Conservation (phyloP, 2,329 filamentous ascomycete genomes). For the Sporothrix curviconia region DNA sequence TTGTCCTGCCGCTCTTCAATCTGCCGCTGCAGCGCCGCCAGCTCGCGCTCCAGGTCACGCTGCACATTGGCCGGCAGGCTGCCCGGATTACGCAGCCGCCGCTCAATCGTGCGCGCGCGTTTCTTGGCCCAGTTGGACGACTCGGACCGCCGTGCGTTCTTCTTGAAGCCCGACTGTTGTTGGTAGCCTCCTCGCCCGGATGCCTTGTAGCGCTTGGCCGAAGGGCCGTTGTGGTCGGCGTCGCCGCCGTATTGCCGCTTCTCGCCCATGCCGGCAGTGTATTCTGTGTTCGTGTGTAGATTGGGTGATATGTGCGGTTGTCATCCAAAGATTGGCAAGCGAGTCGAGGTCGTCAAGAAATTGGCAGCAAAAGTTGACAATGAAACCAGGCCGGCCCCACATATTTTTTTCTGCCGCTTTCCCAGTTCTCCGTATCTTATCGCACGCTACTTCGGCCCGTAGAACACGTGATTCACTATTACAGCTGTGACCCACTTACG, state of each 20-base stretch:
- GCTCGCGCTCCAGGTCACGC: slow-evolving; percentile 64
- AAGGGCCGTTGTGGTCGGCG: background rate
- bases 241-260: slow-evolving; percentile 27
- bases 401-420: slow-evolving; percentile 3
- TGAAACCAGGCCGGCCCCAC: background rate
- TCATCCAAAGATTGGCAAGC: too few relatives aligned
- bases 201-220: slow-evolving; percentile 19
- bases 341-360: background rate
- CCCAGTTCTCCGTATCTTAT: background rate
- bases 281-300: background rate
- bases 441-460: background rate
- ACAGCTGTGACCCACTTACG: too few relatives aligned
- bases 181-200: slow-evolving; percentile 2
- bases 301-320: background rate
- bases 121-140: slow-evolving; percentile 61
- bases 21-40: slow-evolving; percentile 60
- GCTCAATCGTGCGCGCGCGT: slow-evolving; percentile 61
- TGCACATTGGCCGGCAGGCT: slow-evolving; percentile 62
- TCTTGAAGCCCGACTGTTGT: slow-evolving; percentile 26
- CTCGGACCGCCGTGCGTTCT: slow-evolving; percentile 38
- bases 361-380: background rate
- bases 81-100: slow-evolving; percentile 52
- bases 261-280: slow-evolving; percentile 23
- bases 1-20: slow-evolving; percentile 53
- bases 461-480: too few relatives aligned